Conservation (phyloP, 108 stramenopile species). For the Skeletonema marinoi region DNA sequence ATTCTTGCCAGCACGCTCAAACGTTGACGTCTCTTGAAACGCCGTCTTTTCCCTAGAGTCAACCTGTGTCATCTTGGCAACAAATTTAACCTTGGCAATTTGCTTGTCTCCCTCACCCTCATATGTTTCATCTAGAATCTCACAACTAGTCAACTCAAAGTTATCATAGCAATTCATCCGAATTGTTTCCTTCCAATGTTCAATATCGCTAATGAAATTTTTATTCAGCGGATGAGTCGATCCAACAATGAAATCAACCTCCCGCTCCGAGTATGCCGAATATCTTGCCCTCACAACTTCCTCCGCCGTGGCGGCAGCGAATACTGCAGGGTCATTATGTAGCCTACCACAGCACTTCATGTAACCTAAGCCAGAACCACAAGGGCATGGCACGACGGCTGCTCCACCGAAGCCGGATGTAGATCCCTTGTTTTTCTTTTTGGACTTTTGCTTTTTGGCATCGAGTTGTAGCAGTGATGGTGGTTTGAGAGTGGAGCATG, state of each 20-base stretch:
- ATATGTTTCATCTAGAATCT: slow-evolving; percentile 57
- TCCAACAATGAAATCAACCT: slow-evolving; percentile 65
- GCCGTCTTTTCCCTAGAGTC: slow-evolving; percentile 71
- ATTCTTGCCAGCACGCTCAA: slow-evolving; percentile 62
- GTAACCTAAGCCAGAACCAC: slow-evolving; percentile 57
- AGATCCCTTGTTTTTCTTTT: slow-evolving; percentile 44
- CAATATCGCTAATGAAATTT: slow-evolving; percentile 56
- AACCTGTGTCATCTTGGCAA: slow-evolving; percentile 60
- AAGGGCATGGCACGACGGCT: slow-evolving; percentile 66
- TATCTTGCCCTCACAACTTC: slow-evolving; percentile 73
- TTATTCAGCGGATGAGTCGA: slow-evolving; percentile 52
- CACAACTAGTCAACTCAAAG: slow-evolving; percentile 66
- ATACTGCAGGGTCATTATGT: slow-evolving; percentile 55
- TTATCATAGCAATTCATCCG: slow-evolving; percentile 74
- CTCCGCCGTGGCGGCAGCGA: slow-evolving; percentile 53
- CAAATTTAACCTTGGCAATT: slow-evolving; percentile 64
- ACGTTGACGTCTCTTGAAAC: slow-evolving; percentile 74
- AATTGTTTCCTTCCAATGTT: slow-evolving; percentile 67
- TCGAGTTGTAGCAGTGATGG: slow-evolving; percentile 14
- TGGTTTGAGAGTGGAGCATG: background rate
- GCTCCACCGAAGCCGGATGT: slow-evolving; percentile 71
- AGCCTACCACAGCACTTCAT: slow-evolving; percentile 66
- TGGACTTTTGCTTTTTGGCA: slow-evolving; percentile 39
- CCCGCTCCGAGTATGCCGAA: slow-evolving; percentile 72
- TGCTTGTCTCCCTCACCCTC: slow-evolving; percentile 50